Percentiles rank a stretch among this genome's conserved stretches.
phyloP scores from a whole-genome alignment of 2,329 filamentous ascomycete species.

The Cercospora sesami region DNA sequence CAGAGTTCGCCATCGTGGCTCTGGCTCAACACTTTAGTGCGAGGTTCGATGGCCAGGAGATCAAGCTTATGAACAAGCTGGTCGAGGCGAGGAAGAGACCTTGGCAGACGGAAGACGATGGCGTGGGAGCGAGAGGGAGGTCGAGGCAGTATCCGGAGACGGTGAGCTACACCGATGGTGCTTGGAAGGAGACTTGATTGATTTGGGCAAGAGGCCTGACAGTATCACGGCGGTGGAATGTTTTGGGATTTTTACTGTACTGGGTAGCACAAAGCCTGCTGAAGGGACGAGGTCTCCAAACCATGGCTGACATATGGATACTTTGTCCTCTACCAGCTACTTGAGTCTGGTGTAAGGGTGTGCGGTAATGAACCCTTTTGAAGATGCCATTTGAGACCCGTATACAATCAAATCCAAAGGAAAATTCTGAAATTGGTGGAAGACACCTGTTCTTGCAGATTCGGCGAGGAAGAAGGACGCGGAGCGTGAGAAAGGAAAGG shows the following conservation, averaged over 20 bases:
- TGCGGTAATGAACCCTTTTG: not conserved
- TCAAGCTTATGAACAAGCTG: not conserved
- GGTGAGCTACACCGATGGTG: not conserved
- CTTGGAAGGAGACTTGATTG: not conserved
- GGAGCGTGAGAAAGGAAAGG: not conserved
- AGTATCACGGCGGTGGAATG: not conserved
- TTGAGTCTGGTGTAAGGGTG: not conserved
- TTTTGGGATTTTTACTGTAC: not conserved
- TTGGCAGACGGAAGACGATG: not conserved
- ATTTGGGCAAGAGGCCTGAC: not conserved
- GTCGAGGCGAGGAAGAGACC: constrained; percentile 2
- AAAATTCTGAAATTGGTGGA: not conserved
- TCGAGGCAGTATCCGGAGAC: not conserved
- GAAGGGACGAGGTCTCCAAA: not conserved
- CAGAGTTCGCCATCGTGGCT: constrained; percentile 3
- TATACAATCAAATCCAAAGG: not conserved
- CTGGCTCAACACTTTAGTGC: constrained; percentile 6
- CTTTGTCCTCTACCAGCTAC: not conserved
- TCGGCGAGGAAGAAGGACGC: not conserved
- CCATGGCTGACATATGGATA: not conserved
- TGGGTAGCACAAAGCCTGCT: not conserved
- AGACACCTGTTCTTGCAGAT: not conserved
- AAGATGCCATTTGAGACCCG: not conserved
- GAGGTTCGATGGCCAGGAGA: constrained; percentile 4
- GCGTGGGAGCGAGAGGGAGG: not conserved